Conservation (phyloP, 2,329 filamentous ascomycete genomes). For the Coleophoma cylindrospora region DNA sequence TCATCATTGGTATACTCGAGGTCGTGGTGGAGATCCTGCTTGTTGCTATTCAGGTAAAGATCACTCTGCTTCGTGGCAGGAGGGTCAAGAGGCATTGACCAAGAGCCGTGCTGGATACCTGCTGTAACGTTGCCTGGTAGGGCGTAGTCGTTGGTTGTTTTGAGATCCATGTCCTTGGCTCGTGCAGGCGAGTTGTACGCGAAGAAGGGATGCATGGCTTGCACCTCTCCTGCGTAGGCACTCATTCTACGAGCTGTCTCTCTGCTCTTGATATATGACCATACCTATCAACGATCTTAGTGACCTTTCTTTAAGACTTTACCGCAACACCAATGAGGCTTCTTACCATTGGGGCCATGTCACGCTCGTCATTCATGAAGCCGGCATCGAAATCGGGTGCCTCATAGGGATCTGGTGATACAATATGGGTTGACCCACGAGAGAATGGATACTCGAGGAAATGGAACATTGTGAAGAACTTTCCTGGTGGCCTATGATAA, state of each 20-base stretch:
- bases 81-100: conserved; percentile 56
- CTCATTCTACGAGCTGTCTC: conserved; percentile 77
- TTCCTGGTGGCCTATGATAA: conserved; percentile 59
- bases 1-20: conserved; percentile 62
- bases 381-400: conserved; percentile 73
- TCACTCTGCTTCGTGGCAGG: conserved; percentile 40
- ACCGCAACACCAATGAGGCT: no score
- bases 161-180: conserved; percentile 67
- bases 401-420: conserved; percentile 67
- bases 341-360: conserved; percentile 70
- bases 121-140: conserved; percentile 67
- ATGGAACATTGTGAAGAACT: conserved; percentile 82
- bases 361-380: conserved; percentile 81
- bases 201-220: conserved; percentile 63
- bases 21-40: conserved; percentile 53
- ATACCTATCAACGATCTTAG: conserved; percentile 34
- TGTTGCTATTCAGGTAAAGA: conserved; percentile 58
- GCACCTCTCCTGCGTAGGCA: conserved; percentile 70
- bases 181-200: conserved; percentile 64
- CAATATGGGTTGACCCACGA: conserved; percentile 66
- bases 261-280: conserved; percentile 75
- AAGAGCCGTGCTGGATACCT: conserved; percentile 69
- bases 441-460: conserved; percentile 65
- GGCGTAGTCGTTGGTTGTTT: conserved; percentile 71
- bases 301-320: no score